Percentiles rank a stretch among this genome's conserved stretches.
Conservation (phyloP, 768 basidiomycete genomes). For the Mycena olivaceomarginata region DNA sequence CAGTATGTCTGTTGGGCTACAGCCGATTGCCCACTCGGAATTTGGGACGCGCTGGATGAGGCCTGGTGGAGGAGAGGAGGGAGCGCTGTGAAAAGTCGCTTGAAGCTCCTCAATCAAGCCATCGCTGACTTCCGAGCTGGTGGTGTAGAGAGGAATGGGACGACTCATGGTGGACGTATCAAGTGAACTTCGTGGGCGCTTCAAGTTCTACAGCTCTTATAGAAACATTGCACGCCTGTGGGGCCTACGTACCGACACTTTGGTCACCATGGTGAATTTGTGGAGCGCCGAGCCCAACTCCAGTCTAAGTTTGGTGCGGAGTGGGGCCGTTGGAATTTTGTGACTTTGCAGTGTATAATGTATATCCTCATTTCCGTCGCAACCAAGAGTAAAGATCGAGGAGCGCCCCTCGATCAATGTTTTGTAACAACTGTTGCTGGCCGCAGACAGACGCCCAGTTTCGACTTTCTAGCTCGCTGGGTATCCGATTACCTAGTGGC, state of each 20-base stretch:
- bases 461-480: too few species aligned
- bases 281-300: slow-evolving; percentile 6
- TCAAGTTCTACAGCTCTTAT: slow-evolving; percentile 7
- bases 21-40: slow-evolving; percentile 13
- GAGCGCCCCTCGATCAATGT: too few species aligned
- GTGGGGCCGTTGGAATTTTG: slow-evolving; percentile 4
- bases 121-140: slow-evolving; percentile 15
- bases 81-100: slow-evolving; percentile 13
- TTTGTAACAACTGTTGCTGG: too few species aligned
- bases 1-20: slow-evolving; percentile 17
- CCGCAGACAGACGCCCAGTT: too few species aligned
- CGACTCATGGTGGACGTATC: too few species aligned
- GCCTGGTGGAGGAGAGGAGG: slow-evolving; percentile 17
- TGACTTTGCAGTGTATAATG: neutral
- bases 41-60: slow-evolving; percentile 15
- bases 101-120: slow-evolving; percentile 19
- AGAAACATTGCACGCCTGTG: slow-evolving; percentile 1
- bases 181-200: slow-evolving; percentile 10
- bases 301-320: neutral
- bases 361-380: neutral
- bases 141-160: slow-evolving; percentile 14
- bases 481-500: too few species aligned
- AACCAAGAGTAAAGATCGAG: too few species aligned
- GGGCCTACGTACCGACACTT: slow-evolving; percentile 1
- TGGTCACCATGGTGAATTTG: slow-evolving; percentile 4